Conservation (phyloP, 2,329 filamentous ascomycete species). For the Aureobasidium sp. region DNA sequence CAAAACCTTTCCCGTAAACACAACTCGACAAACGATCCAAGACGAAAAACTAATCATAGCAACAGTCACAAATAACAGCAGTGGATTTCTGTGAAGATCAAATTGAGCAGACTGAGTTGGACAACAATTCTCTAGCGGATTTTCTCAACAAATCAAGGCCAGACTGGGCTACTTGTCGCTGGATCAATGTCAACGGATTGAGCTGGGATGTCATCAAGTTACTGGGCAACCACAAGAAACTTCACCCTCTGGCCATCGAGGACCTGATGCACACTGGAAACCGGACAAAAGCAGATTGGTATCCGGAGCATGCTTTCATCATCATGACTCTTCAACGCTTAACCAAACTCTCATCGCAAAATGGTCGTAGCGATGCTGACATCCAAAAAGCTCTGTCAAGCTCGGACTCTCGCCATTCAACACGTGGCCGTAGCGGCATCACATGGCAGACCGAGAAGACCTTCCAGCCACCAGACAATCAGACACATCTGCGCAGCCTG, state of each 20-base stretch:
- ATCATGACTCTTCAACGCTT: conserved; percentile 11
- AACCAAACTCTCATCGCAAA: background rate
- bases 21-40: background rate
- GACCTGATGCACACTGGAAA: conserved; percentile 78
- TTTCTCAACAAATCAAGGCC: conserved; percentile 63
- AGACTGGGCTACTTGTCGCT: conserved; percentile 71
- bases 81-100: conserved; percentile 70
- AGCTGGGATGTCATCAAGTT: conserved; percentile 85
- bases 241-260: conserved; percentile 80
- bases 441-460: background rate
- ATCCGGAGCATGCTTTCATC: conserved; percentile 55
- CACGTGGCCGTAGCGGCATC: background rate
- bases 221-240: conserved; percentile 65
- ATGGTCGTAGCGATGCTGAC: background rate
- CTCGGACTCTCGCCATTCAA: background rate
- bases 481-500: conserved; percentile 47
- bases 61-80: conserved; percentile 67
- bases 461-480: background rate
- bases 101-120: conserved; percentile 56
- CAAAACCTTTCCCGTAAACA: conserved; percentile 11
- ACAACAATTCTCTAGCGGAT: conserved; percentile 60
- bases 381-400: background rate
- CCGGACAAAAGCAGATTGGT: conserved; percentile 87
- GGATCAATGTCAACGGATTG: conserved; percentile 90
- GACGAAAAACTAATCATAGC: background rate